These are phyloP conservation scores for Fusarium odoratissimum DNA, from an alignment of 2,329 filamentous ascomycete species.

Conservation along the genomic window DNA sequence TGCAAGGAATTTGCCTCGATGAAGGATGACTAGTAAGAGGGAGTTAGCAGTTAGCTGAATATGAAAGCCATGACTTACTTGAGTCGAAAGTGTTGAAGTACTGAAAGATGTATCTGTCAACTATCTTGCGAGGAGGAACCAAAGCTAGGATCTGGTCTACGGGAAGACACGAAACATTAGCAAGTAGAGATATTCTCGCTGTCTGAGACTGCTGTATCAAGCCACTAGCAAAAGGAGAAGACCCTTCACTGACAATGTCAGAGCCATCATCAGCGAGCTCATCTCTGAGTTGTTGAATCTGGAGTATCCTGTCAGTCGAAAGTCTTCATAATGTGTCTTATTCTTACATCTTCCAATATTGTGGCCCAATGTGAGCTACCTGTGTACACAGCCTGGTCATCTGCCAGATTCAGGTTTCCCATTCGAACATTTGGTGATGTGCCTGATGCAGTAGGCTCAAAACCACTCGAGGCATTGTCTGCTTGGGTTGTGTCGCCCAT, in stretches of 20 bases:
- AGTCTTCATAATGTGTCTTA: background rate
- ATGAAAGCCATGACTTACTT: background rate
- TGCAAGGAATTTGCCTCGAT: slow-evolving; percentile 16
- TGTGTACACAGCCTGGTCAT: slow-evolving; percentile 10
- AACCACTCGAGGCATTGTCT: background rate
- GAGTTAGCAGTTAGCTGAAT: background rate
- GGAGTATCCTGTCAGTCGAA: background rate
- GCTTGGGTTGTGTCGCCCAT: background rate
- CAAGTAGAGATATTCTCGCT: slow-evolving; percentile 5
- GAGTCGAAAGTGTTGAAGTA: slow-evolving; percentile 37
- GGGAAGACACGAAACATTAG: background rate
- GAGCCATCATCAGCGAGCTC: background rate
- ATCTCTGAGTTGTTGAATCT: slow-evolving; percentile 16
- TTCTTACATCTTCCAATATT: slow-evolving; percentile 14
- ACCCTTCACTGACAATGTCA: background rate
- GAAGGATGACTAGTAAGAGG: background rate
- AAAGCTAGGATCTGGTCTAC: slow-evolving; percentile 23
- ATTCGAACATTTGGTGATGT: background rate
- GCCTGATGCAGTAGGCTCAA: background rate
- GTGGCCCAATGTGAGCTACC: slow-evolving; percentile 26
- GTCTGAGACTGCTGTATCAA: background rate
- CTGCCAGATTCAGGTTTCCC: slow-evolving; percentile 3
- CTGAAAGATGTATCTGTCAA: slow-evolving; percentile 33
- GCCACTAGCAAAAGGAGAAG: background rate
- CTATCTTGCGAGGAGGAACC: slow-evolving; percentile 26